phyloP scores from a whole-genome alignment of 305 asterid genomes.

The Nicotiana rustica region DNA sequence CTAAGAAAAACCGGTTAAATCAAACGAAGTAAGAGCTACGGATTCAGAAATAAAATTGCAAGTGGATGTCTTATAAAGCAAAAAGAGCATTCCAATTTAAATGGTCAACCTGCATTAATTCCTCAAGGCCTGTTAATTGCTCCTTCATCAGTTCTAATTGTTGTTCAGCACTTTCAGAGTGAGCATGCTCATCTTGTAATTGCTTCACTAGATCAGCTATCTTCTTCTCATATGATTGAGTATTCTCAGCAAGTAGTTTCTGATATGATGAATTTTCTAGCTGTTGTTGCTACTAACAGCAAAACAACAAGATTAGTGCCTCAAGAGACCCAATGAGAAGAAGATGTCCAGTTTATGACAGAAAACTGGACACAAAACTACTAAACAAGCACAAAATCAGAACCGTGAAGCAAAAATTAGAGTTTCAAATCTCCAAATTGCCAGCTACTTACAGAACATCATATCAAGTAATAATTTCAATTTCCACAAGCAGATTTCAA shows the following conservation, averaged over 20 bases:
- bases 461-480: slow-evolving; percentile 21
- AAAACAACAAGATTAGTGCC: slow-evolving; percentile 57
- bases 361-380: not conserved
- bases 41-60: slow-evolving; percentile 7
- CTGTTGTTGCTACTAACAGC: slow-evolving; percentile 87
- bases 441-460: slow-evolving; percentile 17
- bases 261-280: slow-evolving; percentile 66
- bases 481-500: not conserved
- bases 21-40: not conserved
- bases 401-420: not conserved
- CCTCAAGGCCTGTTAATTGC: slow-evolving; percentile 56
- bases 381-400: not conserved
- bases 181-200: slow-evolving; percentile 51
- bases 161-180: slow-evolving; percentile 55
- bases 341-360: not conserved
- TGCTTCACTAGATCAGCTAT: slow-evolving; percentile 75
- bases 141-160: slow-evolving; percentile 61
- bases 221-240: slow-evolving; percentile 83
- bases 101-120: slow-evolving; percentile 63
- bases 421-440: not conserved
- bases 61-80: not conserved
- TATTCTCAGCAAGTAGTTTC: slow-evolving; percentile 73
- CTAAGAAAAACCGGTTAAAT: not conserved
- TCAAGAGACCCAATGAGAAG: not conserved
- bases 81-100: slow-evolving; percentile 12